phyloP scores from a whole-genome alignment of 805 yeast genomes.

The Pichia occidentalis region DNA sequence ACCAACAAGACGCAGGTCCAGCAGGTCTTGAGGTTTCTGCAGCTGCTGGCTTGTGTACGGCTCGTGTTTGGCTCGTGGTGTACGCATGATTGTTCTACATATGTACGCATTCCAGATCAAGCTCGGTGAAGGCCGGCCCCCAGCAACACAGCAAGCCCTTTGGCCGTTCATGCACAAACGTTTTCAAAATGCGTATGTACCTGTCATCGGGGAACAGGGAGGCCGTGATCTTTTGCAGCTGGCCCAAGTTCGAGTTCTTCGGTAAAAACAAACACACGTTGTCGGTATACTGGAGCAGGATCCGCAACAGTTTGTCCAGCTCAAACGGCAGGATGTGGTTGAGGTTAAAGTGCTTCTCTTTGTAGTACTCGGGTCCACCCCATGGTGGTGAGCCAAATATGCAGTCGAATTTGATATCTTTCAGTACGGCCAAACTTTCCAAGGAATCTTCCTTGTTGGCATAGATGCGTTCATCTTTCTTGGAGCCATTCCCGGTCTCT shows the following conservation, averaged over 20 bases:
- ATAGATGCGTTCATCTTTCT: constrained; percentile 5
- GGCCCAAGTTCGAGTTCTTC: constrained; percentile 46
- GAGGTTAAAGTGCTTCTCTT: constrained; percentile 39
- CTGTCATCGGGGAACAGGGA: constrained; percentile 35
- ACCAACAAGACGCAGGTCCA: neutral
- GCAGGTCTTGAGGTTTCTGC: neutral
- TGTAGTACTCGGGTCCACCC: constrained; percentile 67
- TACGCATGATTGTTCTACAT: too few species aligned
- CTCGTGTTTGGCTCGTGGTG: too few species aligned
- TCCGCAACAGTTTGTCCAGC: constrained; percentile 36
- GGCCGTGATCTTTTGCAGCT: constrained; percentile 41
- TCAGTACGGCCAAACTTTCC: constrained; percentile 9
- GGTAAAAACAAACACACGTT: constrained; percentile 59
- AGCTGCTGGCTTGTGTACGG: too few species aligned
- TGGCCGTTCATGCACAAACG: constrained; percentile 29
- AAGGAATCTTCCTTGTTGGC: constrained; percentile 12
- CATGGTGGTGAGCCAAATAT: constrained; percentile 76
- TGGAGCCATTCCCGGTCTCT: constrained; percentile 9
- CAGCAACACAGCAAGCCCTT: constrained; percentile 56
- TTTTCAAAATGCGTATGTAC: constrained; percentile 10
- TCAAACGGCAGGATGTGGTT: constrained; percentile 39
- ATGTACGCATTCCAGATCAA: constrained; percentile 5
- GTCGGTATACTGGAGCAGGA: constrained; percentile 34
- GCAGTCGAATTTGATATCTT: constrained; percentile 36
- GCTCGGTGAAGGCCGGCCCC: constrained; percentile 41